A percentile compares a stretch with the other conserved stretches of the same genome.
Evolutionary conservation across 305 asterid genomes (phyloP).

Genomic region (Fraxinus ornus): DNA sequence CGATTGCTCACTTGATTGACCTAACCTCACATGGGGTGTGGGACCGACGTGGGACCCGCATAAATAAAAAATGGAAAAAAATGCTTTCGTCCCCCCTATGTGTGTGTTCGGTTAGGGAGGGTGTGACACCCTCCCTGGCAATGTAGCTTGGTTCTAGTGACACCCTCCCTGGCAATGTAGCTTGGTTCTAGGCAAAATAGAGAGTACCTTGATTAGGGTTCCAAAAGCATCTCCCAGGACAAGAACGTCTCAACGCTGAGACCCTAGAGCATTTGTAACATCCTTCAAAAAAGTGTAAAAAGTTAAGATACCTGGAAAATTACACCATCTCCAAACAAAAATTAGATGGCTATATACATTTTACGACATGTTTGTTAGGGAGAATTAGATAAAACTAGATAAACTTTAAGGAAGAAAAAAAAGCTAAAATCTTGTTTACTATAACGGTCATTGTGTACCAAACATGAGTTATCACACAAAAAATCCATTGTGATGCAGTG

Average conservation of each 20-base stretch:
- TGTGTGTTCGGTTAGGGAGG: too few species aligned
- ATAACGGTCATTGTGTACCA: neutral
- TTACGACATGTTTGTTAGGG: neutral
- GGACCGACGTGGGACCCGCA: too few species aligned
- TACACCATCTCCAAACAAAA: slow-evolving; percentile 47
- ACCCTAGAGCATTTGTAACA: slow-evolving; percentile 63
- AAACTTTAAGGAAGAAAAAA: neutral
- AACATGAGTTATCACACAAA: neutral
- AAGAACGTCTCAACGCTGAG: slow-evolving; percentile 90
- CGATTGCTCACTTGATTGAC: too few species aligned
- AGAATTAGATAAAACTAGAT: neutral
- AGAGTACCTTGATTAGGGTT: slow-evolving; percentile 66
- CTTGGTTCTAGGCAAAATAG: neutral
- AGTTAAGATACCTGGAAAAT: slow-evolving; percentile 92
- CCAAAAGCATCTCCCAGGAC: slow-evolving; percentile 87
- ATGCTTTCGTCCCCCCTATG: too few species aligned
- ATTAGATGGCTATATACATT: slow-evolving; percentile 33
- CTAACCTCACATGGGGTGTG: too few species aligned
- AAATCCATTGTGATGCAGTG: neutral
- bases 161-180: too few species aligned
- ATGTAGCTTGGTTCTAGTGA: too few species aligned
- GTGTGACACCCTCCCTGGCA: too few species aligned
- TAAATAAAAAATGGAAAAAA: too few species aligned
- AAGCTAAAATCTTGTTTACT: neutral
- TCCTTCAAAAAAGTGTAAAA: slow-evolving; percentile 78